Conservation (phyloP, 129 eudicot species). For the Erigeron canadensis region DNA sequence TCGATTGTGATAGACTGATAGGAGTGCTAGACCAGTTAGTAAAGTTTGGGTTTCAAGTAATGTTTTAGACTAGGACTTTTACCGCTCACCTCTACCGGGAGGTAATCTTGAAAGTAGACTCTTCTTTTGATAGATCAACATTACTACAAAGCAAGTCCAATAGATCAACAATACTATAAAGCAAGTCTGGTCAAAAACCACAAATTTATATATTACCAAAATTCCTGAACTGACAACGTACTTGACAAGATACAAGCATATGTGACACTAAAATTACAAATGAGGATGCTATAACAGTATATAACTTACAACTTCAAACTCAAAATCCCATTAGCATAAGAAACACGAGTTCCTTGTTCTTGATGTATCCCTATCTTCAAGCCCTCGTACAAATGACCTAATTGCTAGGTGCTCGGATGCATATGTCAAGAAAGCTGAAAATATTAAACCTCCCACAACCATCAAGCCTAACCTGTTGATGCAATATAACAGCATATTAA, state of each 20-base stretch:
- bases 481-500: slow-evolving; percentile 4
- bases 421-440: slow-evolving; percentile 87
- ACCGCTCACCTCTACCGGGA: no score
- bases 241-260: slow-evolving; percentile 11
- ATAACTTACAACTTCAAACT: slow-evolving; percentile 25
- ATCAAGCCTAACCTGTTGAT: slow-evolving; percentile 84
- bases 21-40: no score
- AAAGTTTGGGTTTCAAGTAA: no score
- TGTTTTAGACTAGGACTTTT: no score
- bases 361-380: slow-evolving; percentile 66
- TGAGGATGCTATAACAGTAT: slow-evolving; percentile 17
- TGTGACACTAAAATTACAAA: slow-evolving; percentile 34
- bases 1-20: no score
- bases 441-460: slow-evolving; percentile 69
- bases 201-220: background rate
- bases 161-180: background rate
- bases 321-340: slow-evolving; percentile 42
- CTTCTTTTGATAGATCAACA: background rate
- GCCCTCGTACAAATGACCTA: slow-evolving; percentile 66
- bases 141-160: background rate
- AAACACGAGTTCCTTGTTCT: slow-evolving; percentile 61
- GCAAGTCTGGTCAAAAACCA: background rate
- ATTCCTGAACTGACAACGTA: slow-evolving; percentile 1
- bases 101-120: no score
- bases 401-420: slow-evolving; percentile 88